Evolutionary conservation across 805 yeast species (phyloP).

Genomic region (Lipomyces yamadae): DNA sequence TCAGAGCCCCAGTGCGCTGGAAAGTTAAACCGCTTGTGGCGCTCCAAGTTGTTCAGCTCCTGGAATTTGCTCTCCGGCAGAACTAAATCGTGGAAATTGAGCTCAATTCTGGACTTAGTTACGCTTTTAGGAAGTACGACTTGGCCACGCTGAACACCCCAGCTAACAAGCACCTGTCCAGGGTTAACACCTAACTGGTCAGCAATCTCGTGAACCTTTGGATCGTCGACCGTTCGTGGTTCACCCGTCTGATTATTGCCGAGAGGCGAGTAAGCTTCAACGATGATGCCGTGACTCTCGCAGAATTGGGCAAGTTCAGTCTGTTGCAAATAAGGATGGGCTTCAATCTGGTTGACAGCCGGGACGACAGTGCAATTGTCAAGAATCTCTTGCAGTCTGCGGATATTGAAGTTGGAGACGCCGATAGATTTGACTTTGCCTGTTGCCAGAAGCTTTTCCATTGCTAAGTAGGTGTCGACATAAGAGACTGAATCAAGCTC

Average conservation of each 20-base stretch:
- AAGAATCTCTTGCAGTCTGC: slow-evolving; percentile 57
- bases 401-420: slow-evolving; percentile 70
- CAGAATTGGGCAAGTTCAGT: slow-evolving; percentile 59
- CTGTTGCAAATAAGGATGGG: slow-evolving; percentile 76
- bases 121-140: slow-evolving; percentile 51
- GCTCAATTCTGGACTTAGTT: slow-evolving; percentile 62
- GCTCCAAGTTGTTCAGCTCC: slow-evolving; percentile 39
- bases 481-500: slow-evolving; percentile 50
- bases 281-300: slow-evolving; percentile 56
- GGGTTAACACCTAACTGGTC: slow-evolving; percentile 57
- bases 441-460: slow-evolving; percentile 62
- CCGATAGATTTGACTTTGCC: slow-evolving; percentile 70
- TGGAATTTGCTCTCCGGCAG: slow-evolving; percentile 52
- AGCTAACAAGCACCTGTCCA: slow-evolving; percentile 63
- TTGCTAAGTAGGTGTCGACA: slow-evolving; percentile 62
- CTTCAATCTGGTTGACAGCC: slow-evolving; percentile 74
- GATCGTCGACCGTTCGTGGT: slow-evolving; percentile 37
- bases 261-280: slow-evolving; percentile 81
- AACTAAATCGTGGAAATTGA: slow-evolving; percentile 49
- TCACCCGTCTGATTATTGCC: slow-evolving; percentile 54
- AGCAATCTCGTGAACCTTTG: slow-evolving; percentile 58
- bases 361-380: slow-evolving; percentile 60
- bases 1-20: slow-evolving; percentile 44
- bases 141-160: slow-evolving; percentile 44
- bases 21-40: slow-evolving; percentile 41